Conservation (phyloP, 1,284 basidiomycete species). For the Vanrija sp. region DNA sequence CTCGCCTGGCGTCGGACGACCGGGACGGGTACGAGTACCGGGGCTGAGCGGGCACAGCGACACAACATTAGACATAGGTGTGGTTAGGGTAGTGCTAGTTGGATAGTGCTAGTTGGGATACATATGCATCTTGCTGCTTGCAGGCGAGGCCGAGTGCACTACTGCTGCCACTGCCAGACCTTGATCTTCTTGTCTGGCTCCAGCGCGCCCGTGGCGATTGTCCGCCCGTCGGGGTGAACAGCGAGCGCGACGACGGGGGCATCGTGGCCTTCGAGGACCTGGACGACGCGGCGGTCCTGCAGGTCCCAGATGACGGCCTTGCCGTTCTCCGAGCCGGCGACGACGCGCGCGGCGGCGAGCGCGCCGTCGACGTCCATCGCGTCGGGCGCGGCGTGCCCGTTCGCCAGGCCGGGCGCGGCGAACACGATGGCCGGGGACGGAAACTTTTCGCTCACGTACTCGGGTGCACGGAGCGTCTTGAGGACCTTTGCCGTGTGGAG, state of each 20-base stretch:
- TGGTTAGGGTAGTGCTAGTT: too few species aligned
- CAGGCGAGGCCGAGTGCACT: too few species aligned
- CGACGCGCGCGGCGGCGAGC: conserved; percentile 55
- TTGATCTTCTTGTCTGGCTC: conserved; percentile 15
- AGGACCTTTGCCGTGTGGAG: conserved; percentile 85
- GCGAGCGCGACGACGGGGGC: conserved; percentile 42
- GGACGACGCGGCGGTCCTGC: conserved; percentile 71
- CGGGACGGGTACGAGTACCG: too few species aligned
- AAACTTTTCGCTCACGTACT: conserved; percentile 29
- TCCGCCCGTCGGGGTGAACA: conserved; percentile 20
- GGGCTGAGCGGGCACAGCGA: too few species aligned
- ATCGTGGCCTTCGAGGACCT: conserved; percentile 59
- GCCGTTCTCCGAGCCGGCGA: conserved; percentile 86
- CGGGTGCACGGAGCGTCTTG: conserved; percentile 63
- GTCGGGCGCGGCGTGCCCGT: conserved; percentile 2
- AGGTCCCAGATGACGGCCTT: conserved; percentile 88
- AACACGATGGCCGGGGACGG: conserved; percentile 36
- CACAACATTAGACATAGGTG: too few species aligned
- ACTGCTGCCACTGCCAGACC: conserved; percentile 1
- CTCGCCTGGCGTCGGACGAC: conserved; percentile 7
- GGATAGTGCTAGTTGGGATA: background rate
- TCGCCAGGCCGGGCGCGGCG: conserved; percentile 2
- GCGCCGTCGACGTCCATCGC: conserved; percentile 7
- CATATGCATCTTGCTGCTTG: background rate
- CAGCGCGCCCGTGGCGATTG: conserved; percentile 14